These are phyloP conservation scores for Cryptosporidium tyzzeri DNA, from an alignment of 169 alveolate species.

Conservation along the genomic window DNA sequence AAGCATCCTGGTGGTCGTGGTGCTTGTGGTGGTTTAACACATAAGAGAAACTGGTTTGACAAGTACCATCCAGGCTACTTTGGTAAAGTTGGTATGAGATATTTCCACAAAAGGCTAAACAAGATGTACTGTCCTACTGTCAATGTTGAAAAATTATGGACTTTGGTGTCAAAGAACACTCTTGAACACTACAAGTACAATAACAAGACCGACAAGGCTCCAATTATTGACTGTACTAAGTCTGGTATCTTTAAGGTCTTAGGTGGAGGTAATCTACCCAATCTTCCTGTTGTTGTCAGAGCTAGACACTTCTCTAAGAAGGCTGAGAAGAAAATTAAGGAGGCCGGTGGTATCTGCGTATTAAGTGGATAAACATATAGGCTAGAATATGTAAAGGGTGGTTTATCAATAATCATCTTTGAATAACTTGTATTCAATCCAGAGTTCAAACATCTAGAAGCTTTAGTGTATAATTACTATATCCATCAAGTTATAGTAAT, in stretches of 20 bases:
- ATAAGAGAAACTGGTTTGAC: conserved; percentile 94
- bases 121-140: conserved; percentile 90
- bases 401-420: background rate
- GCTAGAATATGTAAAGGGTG: conserved; percentile 10
- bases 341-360: conserved; percentile 97
- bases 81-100: conserved; percentile 98
- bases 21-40: conserved; percentile 97
- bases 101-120: conserved; percentile 94
- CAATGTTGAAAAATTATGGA: conserved; percentile 96
- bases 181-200: conserved; percentile 87
- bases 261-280: conserved; percentile 95
- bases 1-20: conserved; percentile 99
- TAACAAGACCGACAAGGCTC: conserved; percentile 90
- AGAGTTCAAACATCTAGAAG: background rate
- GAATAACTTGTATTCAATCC: background rate
- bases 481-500: background rate
- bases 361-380: conserved; percentile 89
- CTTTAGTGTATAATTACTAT: background rate
- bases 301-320: conserved; percentile 96
- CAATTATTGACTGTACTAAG: conserved; percentile 96
- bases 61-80: conserved; percentile 99
- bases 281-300: conserved; percentile 95
- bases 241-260: conserved; percentile 97
- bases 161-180: conserved; percentile 93
- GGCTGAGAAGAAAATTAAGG: conserved; percentile 97